A percentile compares a stretch with the other conserved stretches of the same genome.
phyloP scores from a whole-genome alignment of 2,329 filamentous ascomycete genomes.

The Claviceps pazoutovae region DNA sequence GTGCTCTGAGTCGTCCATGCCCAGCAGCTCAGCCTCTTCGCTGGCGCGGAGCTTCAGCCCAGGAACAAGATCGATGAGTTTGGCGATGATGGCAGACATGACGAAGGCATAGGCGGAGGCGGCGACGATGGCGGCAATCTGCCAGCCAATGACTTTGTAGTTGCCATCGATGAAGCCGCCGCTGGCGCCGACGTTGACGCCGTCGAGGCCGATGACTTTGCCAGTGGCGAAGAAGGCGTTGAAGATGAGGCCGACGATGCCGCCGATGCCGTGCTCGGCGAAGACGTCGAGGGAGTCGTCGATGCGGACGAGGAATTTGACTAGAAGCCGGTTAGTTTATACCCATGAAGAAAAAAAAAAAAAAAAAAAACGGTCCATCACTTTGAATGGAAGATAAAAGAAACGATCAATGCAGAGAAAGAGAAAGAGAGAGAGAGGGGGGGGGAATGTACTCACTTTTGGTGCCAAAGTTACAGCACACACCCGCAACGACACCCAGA shows the following conservation, averaged over 20 bases:
- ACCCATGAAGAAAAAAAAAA: no score
- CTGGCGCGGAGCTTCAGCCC: constrained; percentile 67
- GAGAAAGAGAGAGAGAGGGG: not conserved
- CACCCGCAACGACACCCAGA: constrained; percentile 51
- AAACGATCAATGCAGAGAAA: not conserved
- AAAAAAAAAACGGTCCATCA: fast-evolving
- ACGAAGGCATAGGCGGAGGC: constrained; percentile 55
- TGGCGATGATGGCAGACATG: constrained; percentile 60
- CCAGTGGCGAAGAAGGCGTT: constrained; percentile 58
- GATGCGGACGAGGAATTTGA: constrained; percentile 49
- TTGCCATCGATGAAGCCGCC: constrained; percentile 68
- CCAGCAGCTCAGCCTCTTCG: constrained; percentile 70
- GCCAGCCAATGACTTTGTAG: constrained; percentile 63
- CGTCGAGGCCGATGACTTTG: constrained; percentile 61
- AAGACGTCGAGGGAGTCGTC: constrained; percentile 62
- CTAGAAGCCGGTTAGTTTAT: constrained; percentile 12
- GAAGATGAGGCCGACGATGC: constrained; percentile 56
- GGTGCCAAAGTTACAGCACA: constrained; percentile 54
- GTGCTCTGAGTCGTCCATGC: constrained; percentile 83
- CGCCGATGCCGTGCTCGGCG: constrained; percentile 56
- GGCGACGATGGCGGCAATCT: constrained; percentile 63
- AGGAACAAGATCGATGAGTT: constrained; percentile 59
- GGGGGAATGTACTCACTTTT: constrained; percentile 27
- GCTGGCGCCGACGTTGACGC: constrained; percentile 52
- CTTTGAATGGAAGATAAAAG: not conserved